Conservation (phyloP, 1,139 yeast genomes). For the Debaryomyces subglobosus region DNA sequence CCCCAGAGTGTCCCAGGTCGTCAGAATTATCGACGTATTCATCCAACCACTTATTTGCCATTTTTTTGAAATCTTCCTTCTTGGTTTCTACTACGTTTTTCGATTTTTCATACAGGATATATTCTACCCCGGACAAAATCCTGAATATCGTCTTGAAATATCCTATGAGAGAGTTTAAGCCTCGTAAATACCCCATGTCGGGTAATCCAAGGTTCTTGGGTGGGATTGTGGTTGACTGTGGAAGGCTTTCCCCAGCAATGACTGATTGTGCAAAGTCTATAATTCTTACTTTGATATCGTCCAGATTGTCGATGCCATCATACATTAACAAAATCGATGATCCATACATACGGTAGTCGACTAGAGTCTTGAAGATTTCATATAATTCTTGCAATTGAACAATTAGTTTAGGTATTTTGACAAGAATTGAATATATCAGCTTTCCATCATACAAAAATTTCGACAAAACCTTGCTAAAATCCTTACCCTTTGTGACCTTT, state of each 20-base stretch:
- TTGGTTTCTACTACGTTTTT: constrained; percentile 27
- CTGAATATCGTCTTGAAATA: constrained; percentile 63
- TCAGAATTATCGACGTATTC: constrained; percentile 41
- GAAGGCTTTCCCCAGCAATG: constrained; percentile 56
- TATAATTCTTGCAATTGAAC: constrained; percentile 61
- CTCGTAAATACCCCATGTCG: constrained; percentile 86
- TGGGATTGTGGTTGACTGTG: constrained; percentile 43
- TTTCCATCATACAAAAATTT: constrained; percentile 81
- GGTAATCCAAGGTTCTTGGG: constrained; percentile 66
- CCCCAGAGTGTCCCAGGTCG: constrained; percentile 19
- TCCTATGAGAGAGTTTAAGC: constrained; percentile 64
- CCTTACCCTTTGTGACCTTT: constrained; percentile 67
- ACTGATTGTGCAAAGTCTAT: constrained; percentile 97
- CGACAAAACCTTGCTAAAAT: constrained; percentile 73
- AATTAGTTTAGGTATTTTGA: constrained; percentile 70
- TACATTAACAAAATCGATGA: constrained; percentile 86
- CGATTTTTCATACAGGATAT: constrained; percentile 22
- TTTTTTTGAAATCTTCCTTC: constrained; percentile 22
- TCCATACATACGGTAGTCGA: constrained; percentile 91
- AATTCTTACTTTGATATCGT: constrained; percentile 60
- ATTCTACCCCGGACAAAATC: constrained; percentile 39
- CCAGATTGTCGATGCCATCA: constrained; percentile 56
- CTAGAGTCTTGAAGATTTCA: constrained; percentile 54
- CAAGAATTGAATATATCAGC: constrained; percentile 57
- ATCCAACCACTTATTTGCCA: constrained; percentile 52